A percentile compares a stretch with the other conserved stretches of the same genome.
These are phyloP conservation scores for Nothophaeocryptopus gaeumannii DNA, from an alignment of 2,329 filamentous ascomycete genomes.

Conservation along the genomic window DNA sequence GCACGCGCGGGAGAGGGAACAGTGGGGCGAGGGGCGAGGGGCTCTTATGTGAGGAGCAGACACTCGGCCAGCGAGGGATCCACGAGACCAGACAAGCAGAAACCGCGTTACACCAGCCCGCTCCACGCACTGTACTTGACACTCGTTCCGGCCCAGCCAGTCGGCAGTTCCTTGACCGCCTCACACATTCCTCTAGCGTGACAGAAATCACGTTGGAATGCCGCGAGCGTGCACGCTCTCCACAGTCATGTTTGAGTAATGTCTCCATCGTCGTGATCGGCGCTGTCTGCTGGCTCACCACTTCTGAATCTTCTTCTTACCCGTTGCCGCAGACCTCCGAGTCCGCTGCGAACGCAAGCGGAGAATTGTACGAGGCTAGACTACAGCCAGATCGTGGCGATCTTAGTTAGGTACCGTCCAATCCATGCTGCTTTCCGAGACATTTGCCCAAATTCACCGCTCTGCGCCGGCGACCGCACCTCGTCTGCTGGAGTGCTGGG, in stretches of 20 bases:
- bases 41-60: no score
- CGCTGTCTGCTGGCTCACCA: no score
- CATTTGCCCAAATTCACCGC: no score
- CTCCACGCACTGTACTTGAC: constrained; percentile 16
- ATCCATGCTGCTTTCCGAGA: no score
- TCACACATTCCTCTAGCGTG: constrained; percentile 21
- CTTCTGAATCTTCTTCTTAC: no score
- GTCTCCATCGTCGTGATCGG: not conserved
- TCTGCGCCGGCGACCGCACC: no score
- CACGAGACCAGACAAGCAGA: constrained; percentile 4
- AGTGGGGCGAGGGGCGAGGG: not conserved
- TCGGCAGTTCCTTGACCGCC: constrained; percentile 28
- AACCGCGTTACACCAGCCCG: constrained; percentile 1
- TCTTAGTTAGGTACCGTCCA: no score
- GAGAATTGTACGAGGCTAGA: no score
- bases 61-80: not conserved
- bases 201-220: constrained; percentile 19
- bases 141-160: constrained; percentile 24
- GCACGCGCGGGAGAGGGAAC: not conserved
- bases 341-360: no score
- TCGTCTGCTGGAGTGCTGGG: no score
- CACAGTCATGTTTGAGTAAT: constrained; percentile 11
- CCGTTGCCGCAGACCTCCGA: no score
- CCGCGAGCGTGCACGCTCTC: constrained; percentile 17
- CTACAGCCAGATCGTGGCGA: no score